Evolutionary conservation across 257 asterid species (phyloP).

Genomic region (Jacaranda mimosifolia): DNA sequence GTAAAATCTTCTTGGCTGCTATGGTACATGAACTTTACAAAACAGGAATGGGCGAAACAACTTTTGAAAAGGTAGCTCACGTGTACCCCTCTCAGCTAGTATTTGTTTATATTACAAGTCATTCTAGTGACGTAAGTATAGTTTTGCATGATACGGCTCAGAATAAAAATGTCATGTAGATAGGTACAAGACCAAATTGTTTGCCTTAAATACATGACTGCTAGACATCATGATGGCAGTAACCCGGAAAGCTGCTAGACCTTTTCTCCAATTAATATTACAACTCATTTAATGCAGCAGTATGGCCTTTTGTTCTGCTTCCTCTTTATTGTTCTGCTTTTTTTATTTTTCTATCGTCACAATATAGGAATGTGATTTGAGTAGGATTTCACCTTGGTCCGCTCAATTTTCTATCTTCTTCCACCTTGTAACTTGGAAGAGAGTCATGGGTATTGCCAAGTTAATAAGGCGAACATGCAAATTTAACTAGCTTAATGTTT

Average conservation of each 20-base stretch:
- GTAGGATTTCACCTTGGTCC: neutral
- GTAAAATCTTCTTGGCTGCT: slow-evolving; percentile 95
- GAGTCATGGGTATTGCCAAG: neutral
- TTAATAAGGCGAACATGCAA: neutral
- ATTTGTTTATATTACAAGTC: slow-evolving; percentile 16
- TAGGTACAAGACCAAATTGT: neutral
- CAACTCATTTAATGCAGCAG: neutral
- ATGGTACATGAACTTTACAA: slow-evolving; percentile 94
- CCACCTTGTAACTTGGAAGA: neutral
- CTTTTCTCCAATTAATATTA: neutral
- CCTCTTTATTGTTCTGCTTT: neutral
- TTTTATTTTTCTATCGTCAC: neutral
- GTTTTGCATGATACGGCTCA: slow-evolving; percentile 1
- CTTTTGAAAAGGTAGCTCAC: slow-evolving; percentile 81
- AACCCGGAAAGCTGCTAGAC: neutral
- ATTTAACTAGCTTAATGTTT: neutral
- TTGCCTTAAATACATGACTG: neutral
- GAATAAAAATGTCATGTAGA: neutral
- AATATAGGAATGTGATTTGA: neutral
- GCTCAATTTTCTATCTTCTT: neutral
- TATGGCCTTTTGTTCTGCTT: neutral
- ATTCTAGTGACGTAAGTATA: slow-evolving; percentile 3
- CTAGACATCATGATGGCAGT: neutral
- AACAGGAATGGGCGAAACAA: slow-evolving; percentile 97
- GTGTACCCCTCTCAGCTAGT: slow-evolving; percentile 28